A percentile compares a stretch with the other conserved stretches of the same genome.
phyloP scores from a whole-genome alignment of 2,329 filamentous ascomycete species.

The Ophiocordyceps camponoti-leonardi region DNA sequence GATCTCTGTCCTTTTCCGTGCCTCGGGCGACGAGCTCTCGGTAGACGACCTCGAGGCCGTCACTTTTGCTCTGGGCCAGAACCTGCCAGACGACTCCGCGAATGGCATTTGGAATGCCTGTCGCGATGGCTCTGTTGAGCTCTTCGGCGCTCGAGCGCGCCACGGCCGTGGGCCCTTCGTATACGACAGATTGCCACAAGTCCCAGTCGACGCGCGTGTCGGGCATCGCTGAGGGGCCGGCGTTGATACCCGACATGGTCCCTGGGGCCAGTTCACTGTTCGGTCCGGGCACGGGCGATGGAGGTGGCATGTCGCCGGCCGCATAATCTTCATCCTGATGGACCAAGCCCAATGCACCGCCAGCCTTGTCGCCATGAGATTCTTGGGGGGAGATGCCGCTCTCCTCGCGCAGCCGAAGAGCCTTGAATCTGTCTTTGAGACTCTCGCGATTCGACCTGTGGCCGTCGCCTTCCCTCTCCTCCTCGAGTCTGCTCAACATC shows the following conservation, averaged over 20 bases:
- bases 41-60: conserved; percentile 78
- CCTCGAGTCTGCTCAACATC: conserved; percentile 60
- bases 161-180: conserved; percentile 80
- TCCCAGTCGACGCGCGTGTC: conserved; percentile 93
- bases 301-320: conserved; percentile 14
- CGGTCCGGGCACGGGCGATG: conserved; percentile 41
- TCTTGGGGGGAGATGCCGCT: conserved; percentile 34
- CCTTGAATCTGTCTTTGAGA: conserved; percentile 63
- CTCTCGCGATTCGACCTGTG: conserved; percentile 38
- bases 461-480: conserved; percentile 38
- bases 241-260: conserved; percentile 66
- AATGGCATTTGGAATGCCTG: conserved; percentile 85
- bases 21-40: conserved; percentile 63
- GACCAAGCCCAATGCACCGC: conserved; percentile 8
- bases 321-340: conserved; percentile 10
- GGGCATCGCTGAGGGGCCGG: conserved; percentile 51
- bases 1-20: conserved; percentile 60
- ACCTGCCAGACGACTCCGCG: conserved; percentile 99
- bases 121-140: conserved; percentile 76
- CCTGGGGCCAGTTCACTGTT: conserved; percentile 64
- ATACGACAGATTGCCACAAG: conserved; percentile 89
- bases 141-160: conserved; percentile 78
- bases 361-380: conserved; percentile 34
- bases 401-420: conserved; percentile 60
- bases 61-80: conserved; percentile 83